Conservation (phyloP, 352 stramenopile species). For the Elongisporangium prolatum region DNA sequence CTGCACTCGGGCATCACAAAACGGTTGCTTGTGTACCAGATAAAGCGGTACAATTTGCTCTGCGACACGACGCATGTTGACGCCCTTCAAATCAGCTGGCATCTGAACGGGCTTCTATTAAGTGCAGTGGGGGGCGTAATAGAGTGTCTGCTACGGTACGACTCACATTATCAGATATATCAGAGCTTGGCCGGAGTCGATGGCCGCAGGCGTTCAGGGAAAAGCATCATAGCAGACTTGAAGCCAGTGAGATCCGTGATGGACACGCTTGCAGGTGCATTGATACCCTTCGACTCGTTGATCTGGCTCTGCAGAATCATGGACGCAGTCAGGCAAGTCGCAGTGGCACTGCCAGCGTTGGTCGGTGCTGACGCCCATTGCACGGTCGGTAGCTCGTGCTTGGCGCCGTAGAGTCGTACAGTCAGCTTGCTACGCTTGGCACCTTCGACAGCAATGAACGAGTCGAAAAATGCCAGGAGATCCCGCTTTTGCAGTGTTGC, state of each 20-base stretch:
- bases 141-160: background rate
- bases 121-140: background rate
- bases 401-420: constrained; percentile 43
- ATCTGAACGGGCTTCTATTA: background rate
- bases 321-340: constrained; percentile 22
- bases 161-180: background rate
- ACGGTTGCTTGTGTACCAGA: background rate
- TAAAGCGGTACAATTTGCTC: background rate
- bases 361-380: background rate
- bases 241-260: constrained; percentile 53
- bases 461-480: constrained; percentile 61
- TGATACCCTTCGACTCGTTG: background rate
- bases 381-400: constrained; percentile 38
- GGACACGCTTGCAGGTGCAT: background rate
- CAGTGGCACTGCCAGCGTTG: background rate
- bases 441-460: constrained; percentile 29
- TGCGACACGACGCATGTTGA: background rate
- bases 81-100: background rate
- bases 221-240: constrained; percentile 64
- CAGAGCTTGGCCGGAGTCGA: constrained; percentile 11
- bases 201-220: constrained; percentile 40
- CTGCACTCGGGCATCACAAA: background rate
- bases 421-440: constrained; percentile 45
- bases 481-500: constrained; percentile 37
- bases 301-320: constrained; percentile 30